phyloP scores from a whole-genome alignment of 2,329 filamentous ascomycete species.

The Diaporthe sp. region DNA sequence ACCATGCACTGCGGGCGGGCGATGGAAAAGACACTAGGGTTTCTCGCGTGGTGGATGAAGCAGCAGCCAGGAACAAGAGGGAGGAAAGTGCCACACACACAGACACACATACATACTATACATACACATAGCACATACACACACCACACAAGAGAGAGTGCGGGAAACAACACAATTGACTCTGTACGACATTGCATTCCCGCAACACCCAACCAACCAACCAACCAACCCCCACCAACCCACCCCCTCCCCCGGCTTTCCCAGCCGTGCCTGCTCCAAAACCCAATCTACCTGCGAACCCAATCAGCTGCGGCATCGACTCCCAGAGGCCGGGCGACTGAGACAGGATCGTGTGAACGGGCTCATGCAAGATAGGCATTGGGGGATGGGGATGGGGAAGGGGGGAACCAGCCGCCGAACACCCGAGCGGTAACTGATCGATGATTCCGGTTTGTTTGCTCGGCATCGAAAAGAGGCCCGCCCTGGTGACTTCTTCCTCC shows the following conservation, averaged over 20 bases:
- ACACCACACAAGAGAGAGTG: neutral
- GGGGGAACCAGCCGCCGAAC: constrained; percentile 17
- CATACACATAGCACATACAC: neutral
- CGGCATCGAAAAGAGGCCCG: constrained; percentile 7
- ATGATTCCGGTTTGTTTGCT: constrained; percentile 12
- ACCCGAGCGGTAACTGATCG: constrained; percentile 1
- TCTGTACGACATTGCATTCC: constrained; percentile 15
- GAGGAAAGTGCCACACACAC: neutral
- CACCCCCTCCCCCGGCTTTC: neutral
- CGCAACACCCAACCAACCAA: neutral
- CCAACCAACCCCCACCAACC: neutral
- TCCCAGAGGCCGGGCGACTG: constrained; percentile 12
- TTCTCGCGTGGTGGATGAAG: neutral
- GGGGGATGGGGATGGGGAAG: too few relatives aligned
- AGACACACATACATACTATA: neutral
- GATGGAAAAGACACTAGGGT: neutral
- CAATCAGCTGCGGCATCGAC: constrained; percentile 1
- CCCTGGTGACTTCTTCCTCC: neutral
- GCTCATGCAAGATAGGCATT: constrained; percentile 32
- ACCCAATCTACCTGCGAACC: constrained; percentile 30
- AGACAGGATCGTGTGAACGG: constrained; percentile 33
- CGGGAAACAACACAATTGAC: neutral
- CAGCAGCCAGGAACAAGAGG: neutral
- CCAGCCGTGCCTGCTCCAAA: neutral
- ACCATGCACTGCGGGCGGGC: neutral